Conservation (phyloP, 2,329 filamentous ascomycete genomes). For the Scortechinia acanthostroma region DNA sequence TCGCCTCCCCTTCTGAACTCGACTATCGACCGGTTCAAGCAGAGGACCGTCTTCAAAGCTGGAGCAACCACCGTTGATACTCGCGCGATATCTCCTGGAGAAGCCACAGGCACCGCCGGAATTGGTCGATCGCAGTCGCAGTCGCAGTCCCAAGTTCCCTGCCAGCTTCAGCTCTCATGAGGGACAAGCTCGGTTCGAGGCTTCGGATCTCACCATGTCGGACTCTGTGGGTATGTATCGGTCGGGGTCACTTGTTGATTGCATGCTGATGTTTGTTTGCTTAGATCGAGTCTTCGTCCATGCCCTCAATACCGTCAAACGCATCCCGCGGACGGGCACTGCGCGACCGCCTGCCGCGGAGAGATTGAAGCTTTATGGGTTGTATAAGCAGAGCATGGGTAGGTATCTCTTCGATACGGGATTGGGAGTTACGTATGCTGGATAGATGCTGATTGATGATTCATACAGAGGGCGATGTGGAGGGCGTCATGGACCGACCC, state of each 20-base stretch:
- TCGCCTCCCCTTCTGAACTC: no score
- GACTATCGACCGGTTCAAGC: no score
- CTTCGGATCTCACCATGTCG: not conserved
- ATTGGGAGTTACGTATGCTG: not conserved
- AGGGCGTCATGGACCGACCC: slow-evolving; percentile 54
- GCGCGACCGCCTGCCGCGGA: slow-evolving; percentile 55
- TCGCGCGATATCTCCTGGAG: no score
- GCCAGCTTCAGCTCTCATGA: not conserved
- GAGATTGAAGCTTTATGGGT: slow-evolving; percentile 58
- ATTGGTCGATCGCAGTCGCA: no score
- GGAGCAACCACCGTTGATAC: no score
- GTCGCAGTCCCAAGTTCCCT: not conserved
- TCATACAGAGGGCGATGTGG: slow-evolving; percentile 53
- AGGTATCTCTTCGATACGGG: not conserved
- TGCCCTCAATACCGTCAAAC: slow-evolving; percentile 66
- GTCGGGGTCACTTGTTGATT: no score
- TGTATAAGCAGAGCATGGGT: slow-evolving; percentile 65
- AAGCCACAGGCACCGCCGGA: no score
- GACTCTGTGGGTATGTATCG: not conserved
- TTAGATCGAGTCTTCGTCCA: slow-evolving; percentile 67
- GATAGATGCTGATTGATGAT: not conserved
- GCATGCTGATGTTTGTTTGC: no score
- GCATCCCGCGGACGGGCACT: slow-evolving; percentile 57
- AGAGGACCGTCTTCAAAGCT: no score
- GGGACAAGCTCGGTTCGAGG: not conserved